These are phyloP conservation scores for Petunia secreta DNA, from an alignment of 257 asterid species.

Conservation along the genomic window DNA sequence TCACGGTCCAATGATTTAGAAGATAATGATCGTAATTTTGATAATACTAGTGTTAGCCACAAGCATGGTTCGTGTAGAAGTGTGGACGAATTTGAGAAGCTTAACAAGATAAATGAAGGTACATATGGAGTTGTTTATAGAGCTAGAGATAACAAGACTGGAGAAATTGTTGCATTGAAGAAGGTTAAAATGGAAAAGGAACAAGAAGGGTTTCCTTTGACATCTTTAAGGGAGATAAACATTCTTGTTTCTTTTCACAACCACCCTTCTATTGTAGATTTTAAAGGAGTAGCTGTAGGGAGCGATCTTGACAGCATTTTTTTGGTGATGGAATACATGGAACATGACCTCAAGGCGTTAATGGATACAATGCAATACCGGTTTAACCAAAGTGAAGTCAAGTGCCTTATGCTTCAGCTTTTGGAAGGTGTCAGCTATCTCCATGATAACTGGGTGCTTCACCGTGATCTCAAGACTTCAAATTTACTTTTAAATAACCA, in stretches of 20 bases:
- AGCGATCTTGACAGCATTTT: conserved; percentile 68
- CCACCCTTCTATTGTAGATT: conserved; percentile 83
- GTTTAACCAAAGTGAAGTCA: conserved; percentile 42
- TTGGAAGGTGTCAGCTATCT: too few relatives aligned
- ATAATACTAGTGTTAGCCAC: conserved; percentile 26
- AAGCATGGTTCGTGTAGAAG: conserved; percentile 67
- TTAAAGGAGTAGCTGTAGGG: conserved; percentile 82
- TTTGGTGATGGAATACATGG: conserved; percentile 34
- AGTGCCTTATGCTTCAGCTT: too few relatives aligned
- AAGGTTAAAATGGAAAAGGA: conserved; percentile 86
- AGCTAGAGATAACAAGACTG: conserved; percentile 84
- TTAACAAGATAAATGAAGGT: conserved; percentile 88
- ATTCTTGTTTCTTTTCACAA: conserved; percentile 64
- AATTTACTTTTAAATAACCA: too few relatives aligned
- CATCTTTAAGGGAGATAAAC: conserved; percentile 80
- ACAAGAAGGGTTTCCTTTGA: conserved; percentile 83
- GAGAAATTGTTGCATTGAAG: conserved; percentile 86
- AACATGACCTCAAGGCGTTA: conserved; percentile 76
- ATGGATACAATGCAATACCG: conserved; percentile 79
- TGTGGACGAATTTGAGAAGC: conserved; percentile 78
- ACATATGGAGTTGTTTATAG: conserved; percentile 83
- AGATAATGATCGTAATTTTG: conserved; percentile 74
- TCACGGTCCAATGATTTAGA: conserved; percentile 58
- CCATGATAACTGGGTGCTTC: too few relatives aligned
- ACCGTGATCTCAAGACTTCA: too few relatives aligned